Base-by-base conservation (phyloP, 169 alveolate genomes). In the Plasmodium vinckei region DNA sequence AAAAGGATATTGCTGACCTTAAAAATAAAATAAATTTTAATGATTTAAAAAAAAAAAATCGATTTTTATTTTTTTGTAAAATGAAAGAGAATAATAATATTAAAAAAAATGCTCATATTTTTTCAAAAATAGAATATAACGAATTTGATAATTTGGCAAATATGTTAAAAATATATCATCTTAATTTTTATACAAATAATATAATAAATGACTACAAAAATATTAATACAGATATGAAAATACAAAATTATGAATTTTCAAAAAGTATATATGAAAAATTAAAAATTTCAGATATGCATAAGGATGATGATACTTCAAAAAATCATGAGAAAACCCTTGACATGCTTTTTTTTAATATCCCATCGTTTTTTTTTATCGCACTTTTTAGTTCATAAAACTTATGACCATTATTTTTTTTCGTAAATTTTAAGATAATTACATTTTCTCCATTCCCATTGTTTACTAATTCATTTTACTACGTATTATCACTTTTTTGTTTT, bases 11-110 rank as follows among this genome's bases (percentile, higher is more conserved):
- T 27, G 69, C 44, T 72, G 73, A 9, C 2, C 61, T 86, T 51
- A 86, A 69, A 49, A 86, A 49, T 19, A 69, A 49, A 86, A 57
- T 86, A 21, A 70, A 56, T 25, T 86, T 86, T 86, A 86, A 86
- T 33, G 91, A 86, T 23, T 69, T 86, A 61, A 86, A 86, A 72
- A 86, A 86, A 33, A 86, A 33, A 63, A 25, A 86, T 47, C 57
- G 91, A 64, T 86, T 86, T 56, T 69, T 39, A 69, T 86, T 86
- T 69, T 86, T 56, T 51, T 86, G 91, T 54, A 86, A 72, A 60
- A 61, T 60, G 72, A 68, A 86, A 42, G 87, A 86, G 53, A 64
- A 61, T 19, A 53, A 56, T n/a, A 60, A 53, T 44, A 39, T 46
- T 25, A 63, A 46, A 15, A 42, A 65, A 54, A 47, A 86, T 44